These are phyloP conservation scores for Sanghuangporus sanghuang DNA, from an alignment of 1,284 basidiomycete genomes.

Conservation along the genomic window DNA sequence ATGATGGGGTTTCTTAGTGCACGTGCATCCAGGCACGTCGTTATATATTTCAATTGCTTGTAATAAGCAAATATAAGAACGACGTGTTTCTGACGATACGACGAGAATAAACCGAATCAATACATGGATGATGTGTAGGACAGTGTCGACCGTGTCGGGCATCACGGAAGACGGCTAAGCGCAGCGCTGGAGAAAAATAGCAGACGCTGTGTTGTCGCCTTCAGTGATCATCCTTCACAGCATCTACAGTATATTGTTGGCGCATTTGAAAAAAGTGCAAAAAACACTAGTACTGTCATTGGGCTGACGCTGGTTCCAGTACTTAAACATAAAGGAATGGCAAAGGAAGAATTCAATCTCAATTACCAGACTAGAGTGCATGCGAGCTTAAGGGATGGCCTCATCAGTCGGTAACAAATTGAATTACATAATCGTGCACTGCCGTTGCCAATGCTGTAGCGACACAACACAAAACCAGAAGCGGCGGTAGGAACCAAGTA, in stretches of 20 bases:
- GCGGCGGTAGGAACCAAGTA: too few species aligned
- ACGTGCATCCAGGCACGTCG: background rate
- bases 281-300: too few species aligned
- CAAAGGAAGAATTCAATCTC: background rate
- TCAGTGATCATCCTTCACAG: background rate
- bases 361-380: too few species aligned
- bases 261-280: background rate
- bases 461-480: background rate
- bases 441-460: background rate
- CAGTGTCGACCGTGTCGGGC: background rate
- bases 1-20: background rate
- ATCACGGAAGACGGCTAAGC: background rate
- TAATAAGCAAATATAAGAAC: too few species aligned
- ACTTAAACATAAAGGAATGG: background rate
- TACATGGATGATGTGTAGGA: too few species aligned
- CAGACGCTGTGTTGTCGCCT: background rate
- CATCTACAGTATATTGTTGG: background rate
- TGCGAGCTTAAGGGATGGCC: too few species aligned
- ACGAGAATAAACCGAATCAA: too few species aligned
- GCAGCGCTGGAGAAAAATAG: background rate
- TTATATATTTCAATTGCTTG: too few species aligned
- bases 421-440: constrained; percentile 1
- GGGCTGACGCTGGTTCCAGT: too few species aligned
- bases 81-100: too few species aligned
- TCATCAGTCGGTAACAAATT: background rate